Percentiles rank a stretch among this genome's conserved stretches.
Conservation (phyloP, 1,284 basidiomycete species). For the Baeospora myosura region DNA sequence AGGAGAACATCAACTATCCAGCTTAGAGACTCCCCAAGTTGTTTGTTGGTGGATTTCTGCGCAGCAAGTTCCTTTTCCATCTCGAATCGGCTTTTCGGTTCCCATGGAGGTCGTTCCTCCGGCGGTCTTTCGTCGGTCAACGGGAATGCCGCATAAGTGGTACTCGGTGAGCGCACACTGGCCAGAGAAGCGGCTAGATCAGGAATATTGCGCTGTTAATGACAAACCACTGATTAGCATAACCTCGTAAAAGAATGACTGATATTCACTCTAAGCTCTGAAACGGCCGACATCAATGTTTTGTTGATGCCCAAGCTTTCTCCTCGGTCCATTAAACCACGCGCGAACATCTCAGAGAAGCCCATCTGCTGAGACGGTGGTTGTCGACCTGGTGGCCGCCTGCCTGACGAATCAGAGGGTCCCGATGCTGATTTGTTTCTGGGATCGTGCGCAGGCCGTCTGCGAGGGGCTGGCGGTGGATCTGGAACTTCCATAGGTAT, state of each 20-base stretch:
- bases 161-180: slow-evolving; percentile 40
- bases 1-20: slow-evolving; percentile 67
- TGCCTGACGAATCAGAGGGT: too few species aligned
- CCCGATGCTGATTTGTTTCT: too few species aligned
- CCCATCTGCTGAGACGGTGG: slow-evolving; percentile 39
- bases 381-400: slow-evolving; percentile 30
- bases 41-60: slow-evolving; percentile 46
- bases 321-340: slow-evolving; percentile 64
- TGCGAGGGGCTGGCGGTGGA: slow-evolving; percentile 33
- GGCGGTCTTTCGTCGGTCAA: slow-evolving; percentile 51
- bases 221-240: slow-evolving; percentile 6
- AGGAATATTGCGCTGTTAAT: slow-evolving; percentile 57
- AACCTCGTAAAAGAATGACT: background rate
- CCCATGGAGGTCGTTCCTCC: slow-evolving; percentile 57
- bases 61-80: slow-evolving; percentile 55
- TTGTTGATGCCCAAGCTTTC: slow-evolving; percentile 77
- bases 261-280: slow-evolving; percentile 56
- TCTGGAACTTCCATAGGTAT: slow-evolving; percentile 62
- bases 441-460: slow-evolving; percentile 23
- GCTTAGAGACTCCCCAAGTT: slow-evolving; percentile 56
- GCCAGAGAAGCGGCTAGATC: slow-evolving; percentile 62
- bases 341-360: slow-evolving; percentile 63
- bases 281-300: slow-evolving; percentile 69
- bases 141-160: slow-evolving; percentile 47
- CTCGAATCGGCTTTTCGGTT: slow-evolving; percentile 56